These are phyloP conservation scores for Akanthomyces muscarius DNA, from an alignment of 2,329 filamentous ascomycete genomes.

Conservation along the genomic window DNA sequence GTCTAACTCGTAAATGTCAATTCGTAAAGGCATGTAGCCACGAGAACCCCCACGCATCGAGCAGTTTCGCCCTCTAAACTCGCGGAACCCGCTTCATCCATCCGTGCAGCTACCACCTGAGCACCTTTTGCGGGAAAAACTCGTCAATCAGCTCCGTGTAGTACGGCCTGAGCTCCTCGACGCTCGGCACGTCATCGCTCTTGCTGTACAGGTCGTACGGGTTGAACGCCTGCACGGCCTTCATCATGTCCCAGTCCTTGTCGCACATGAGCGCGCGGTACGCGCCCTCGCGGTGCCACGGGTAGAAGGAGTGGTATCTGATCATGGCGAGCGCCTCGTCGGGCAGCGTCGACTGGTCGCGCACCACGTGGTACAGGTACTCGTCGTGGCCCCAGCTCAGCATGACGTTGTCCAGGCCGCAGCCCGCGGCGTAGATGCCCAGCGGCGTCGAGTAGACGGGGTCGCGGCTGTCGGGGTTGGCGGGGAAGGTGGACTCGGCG, in stretches of 20 bases:
- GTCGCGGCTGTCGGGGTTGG: constrained; percentile 70
- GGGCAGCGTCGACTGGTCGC: constrained; percentile 75
- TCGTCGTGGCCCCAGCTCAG: constrained; percentile 88
- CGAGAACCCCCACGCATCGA: too few relatives aligned
- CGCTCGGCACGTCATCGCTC: constrained; percentile 73
- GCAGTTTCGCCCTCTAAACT: background rate
- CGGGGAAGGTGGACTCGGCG: constrained; percentile 63
- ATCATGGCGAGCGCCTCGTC: constrained; percentile 87
- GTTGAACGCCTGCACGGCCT: constrained; percentile 81
- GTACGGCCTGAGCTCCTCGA: constrained; percentile 66
- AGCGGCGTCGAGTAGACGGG: constrained; percentile 69
- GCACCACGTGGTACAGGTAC: constrained; percentile 82
- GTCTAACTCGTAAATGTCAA: background rate
- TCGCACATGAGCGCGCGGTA: constrained; percentile 81
- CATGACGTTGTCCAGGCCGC: constrained; percentile 84
- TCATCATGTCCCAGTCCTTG: constrained; percentile 74
- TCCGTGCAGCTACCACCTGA: constrained; percentile 34
- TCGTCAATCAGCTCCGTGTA: constrained; percentile 42
- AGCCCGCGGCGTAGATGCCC: constrained; percentile 76
- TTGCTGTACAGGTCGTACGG: constrained; percentile 92
- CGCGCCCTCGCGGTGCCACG: constrained; percentile 80
- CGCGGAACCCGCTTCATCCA: too few relatives aligned
- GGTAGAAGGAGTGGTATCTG: constrained; percentile 88
- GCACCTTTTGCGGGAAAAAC: constrained; percentile 37
- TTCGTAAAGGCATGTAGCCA: background rate